Conservation (phyloP, 352 stramenopile species). For the Pythium sukuiense region DNA sequence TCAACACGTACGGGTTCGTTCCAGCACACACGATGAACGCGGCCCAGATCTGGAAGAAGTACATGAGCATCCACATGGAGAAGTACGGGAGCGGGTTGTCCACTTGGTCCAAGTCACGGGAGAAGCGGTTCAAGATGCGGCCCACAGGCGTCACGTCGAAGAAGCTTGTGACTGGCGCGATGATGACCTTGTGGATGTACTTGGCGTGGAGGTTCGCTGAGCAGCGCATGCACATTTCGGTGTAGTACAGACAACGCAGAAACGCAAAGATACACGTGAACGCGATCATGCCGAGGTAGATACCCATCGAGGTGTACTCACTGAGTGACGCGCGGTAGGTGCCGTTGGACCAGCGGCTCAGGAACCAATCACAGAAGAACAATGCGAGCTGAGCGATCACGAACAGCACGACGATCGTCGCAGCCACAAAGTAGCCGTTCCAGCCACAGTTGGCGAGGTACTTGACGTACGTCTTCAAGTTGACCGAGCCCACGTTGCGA, state of each 20-base stretch:
- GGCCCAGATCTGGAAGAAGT: conserved; percentile 46
- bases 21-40: conserved; percentile 51
- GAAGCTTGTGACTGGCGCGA: conserved; percentile 67
- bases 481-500: conserved; percentile 39
- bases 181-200: conserved; percentile 45
- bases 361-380: conserved; percentile 56
- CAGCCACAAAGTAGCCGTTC: conserved; percentile 37
- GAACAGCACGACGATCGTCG: conserved; percentile 37
- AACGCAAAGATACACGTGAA: conserved; percentile 35
- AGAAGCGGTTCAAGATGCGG: conserved; percentile 81
- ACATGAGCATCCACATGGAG: conserved; percentile 41
- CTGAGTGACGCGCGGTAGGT: conserved; percentile 24
- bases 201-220: conserved; percentile 38
- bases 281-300: conserved; percentile 20
- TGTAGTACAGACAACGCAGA: conserved; percentile 8
- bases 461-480: conserved; percentile 45
- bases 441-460: conserved; percentile 49
- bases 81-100: conserved; percentile 55
- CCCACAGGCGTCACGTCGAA: conserved; percentile 83
- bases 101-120: conserved; percentile 74
- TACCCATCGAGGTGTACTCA: neutral
- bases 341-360: conserved; percentile 48
- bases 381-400: conserved; percentile 40
- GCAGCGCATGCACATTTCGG: conserved; percentile 66
- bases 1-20: conserved; percentile 59